A percentile compares a stretch with the other conserved stretches of the same genome.
These are phyloP conservation scores for Arctium lappa DNA, from an alignment of 129 eudicot species.

Conservation along the genomic window DNA sequence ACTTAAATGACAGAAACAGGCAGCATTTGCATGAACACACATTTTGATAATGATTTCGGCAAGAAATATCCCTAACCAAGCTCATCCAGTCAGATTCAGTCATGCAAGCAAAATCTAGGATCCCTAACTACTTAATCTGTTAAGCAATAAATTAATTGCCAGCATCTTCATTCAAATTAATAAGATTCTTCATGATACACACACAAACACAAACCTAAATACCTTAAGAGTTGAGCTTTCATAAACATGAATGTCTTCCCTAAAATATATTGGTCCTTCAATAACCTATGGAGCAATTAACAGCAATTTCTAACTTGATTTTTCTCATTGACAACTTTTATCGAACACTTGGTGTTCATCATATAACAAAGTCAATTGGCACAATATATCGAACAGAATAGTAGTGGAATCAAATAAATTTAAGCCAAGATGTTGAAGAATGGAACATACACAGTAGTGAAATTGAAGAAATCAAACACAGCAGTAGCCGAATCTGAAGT, in stretches of 20 bases:
- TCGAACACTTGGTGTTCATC: background rate
- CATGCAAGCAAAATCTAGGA: background rate
- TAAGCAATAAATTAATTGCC: background rate
- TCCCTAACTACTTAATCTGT: background rate
- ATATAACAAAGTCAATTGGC: no score
- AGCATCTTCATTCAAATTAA: background rate
- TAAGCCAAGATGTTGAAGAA: background rate
- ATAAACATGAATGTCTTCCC: background rate
- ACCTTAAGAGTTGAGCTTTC: background rate
- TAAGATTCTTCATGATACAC: background rate
- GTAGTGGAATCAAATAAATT: background rate
- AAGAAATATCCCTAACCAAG: background rate
- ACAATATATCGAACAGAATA: background rate
- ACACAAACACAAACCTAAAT: background rate
- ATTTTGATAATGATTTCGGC: background rate
- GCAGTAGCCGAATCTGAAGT: background rate
- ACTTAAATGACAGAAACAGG: background rate
- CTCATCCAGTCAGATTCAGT: no score
- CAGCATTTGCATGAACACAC: background rate
- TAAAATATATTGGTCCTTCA: background rate
- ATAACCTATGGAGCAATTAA: background rate
- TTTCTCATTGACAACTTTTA: background rate
- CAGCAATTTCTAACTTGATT: background rate
- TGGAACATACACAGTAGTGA: background rate
- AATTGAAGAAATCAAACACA: background rate